Evolutionary conservation across 768 basidiomycete species (phyloP).

Genomic region (Paxillus involutus): DNA sequence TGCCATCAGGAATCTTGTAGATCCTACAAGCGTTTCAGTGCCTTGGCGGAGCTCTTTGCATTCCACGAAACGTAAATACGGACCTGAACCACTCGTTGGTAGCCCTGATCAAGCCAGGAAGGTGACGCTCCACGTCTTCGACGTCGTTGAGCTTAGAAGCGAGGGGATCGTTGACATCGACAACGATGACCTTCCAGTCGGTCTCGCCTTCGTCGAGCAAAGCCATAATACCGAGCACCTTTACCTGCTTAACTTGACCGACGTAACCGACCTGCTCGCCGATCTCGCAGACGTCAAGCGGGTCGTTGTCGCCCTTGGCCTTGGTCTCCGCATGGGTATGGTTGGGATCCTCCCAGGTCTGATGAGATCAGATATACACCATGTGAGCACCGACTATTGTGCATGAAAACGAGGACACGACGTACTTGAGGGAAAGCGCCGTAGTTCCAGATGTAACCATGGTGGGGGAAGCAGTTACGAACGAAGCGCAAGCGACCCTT

Average conservation of each 20-base stretch:
- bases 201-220: constrained; percentile 99
- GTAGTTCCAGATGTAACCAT: constrained; percentile 99
- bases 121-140: constrained; percentile 97
- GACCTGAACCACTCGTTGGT: constrained; percentile 99
- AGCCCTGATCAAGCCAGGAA: constrained; percentile 94
- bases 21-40: constrained; percentile 49
- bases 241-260: constrained; percentile 99
- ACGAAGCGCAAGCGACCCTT: constrained; percentile 95
- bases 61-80: constrained; percentile 7
- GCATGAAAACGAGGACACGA: background rate
- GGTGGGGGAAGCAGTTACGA: constrained; percentile 99
- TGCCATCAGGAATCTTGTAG: constrained; percentile 95
- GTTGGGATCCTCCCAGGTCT: constrained; percentile 99
- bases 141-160: constrained; percentile 97
- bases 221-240: constrained; percentile 99
- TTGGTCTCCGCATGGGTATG: constrained; percentile 93
- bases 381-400: background rate
- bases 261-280: constrained; percentile 97
- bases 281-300: constrained; percentile 99
- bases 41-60: background rate
- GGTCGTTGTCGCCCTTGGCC: constrained; percentile 98
- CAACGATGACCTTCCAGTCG: constrained; percentile 99
- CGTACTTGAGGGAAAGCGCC: constrained; percentile 96
- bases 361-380: background rate
- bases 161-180: constrained; percentile 93